Percentiles rank a stretch among this genome's conserved stretches.
These are phyloP conservation scores for Aspergillus tubingensis DNA, from an alignment of 2,329 filamentous ascomycete species.

Conservation along the genomic window DNA sequence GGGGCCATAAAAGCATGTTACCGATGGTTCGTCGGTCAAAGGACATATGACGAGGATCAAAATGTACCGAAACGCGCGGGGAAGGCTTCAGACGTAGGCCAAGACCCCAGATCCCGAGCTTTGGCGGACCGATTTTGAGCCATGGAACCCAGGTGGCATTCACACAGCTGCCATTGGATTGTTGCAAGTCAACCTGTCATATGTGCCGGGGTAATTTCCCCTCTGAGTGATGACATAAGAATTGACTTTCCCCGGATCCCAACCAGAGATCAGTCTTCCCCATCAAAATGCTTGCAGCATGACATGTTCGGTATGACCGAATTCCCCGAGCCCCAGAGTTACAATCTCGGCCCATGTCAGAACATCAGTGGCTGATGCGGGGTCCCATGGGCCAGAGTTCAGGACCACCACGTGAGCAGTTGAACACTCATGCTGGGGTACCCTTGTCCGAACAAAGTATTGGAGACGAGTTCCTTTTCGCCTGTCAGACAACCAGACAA, in stretches of 20 bases:
- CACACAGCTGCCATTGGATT: background rate
- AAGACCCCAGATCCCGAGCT: background rate
- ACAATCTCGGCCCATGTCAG: background rate
- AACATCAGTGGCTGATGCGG: background rate
- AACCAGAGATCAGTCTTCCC: background rate
- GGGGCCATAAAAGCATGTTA: background rate
- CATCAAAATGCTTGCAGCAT: background rate
- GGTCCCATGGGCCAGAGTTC: background rate
- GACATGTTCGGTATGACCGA: background rate
- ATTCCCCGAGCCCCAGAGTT: background rate
- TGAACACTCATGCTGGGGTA: background rate
- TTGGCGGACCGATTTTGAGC: background rate
- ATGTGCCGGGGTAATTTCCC: slow-evolving; percentile 1
- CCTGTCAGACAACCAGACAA: background rate
- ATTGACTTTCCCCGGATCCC: slow-evolving; percentile 6
- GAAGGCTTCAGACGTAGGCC: background rate
- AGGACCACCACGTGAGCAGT: slow-evolving; percentile 1
- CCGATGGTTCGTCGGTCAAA: background rate
- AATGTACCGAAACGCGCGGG: background rate
- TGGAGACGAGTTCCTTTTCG: background rate
- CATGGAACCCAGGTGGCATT: background rate
- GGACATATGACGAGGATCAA: background rate
- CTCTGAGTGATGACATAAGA: slow-evolving; percentile 9
- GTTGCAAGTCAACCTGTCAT: slow-evolving; percentile 4
- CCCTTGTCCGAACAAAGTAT: background rate